Evolutionary conservation across 2,329 filamentous ascomycete species (phyloP).

Genomic region (Calonectria henricotiae): DNA sequence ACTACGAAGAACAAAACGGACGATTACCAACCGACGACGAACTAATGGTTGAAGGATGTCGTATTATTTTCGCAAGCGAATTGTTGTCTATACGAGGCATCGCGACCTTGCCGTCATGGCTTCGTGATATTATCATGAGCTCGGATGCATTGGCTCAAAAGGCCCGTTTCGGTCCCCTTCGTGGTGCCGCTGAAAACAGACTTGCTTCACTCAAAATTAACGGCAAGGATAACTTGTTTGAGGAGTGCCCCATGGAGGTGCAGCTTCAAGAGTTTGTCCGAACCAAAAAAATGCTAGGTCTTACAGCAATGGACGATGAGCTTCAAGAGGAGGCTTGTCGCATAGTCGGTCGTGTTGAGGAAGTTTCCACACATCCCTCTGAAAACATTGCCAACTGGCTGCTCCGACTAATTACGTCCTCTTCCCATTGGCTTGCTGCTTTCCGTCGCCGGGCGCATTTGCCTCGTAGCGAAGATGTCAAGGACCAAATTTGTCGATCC

Average conservation of each 20-base stretch:
- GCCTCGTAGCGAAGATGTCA: slow-evolving; percentile 72
- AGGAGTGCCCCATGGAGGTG: slow-evolving; percentile 71
- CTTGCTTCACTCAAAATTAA: slow-evolving; percentile 70
- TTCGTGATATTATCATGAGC: slow-evolving; percentile 73
- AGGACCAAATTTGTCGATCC: slow-evolving; percentile 65
- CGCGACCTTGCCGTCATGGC: slow-evolving; percentile 66
- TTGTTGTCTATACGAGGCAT: slow-evolving; percentile 61
- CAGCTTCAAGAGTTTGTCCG: slow-evolving; percentile 71
- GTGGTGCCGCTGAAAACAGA: slow-evolving; percentile 65
- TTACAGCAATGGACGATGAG: slow-evolving; percentile 74
- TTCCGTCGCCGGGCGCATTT: slow-evolving; percentile 73
- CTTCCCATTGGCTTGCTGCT: slow-evolving; percentile 69
- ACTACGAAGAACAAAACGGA: slow-evolving; percentile 62
- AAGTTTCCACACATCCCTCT: slow-evolving; percentile 66
- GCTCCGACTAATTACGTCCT: slow-evolving; percentile 67
- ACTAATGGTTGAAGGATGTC: slow-evolving; percentile 72
- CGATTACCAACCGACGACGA: slow-evolving; percentile 67
- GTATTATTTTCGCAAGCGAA: slow-evolving; percentile 72
- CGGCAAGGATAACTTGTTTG: slow-evolving; percentile 72
- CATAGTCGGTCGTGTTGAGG: slow-evolving; percentile 72
- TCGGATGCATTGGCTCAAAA: slow-evolving; percentile 61
- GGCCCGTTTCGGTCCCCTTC: slow-evolving; percentile 67
- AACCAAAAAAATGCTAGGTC: slow-evolving; percentile 68
- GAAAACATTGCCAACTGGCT: slow-evolving; percentile 72
- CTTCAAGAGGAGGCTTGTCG: slow-evolving; percentile 74